A percentile compares a stretch with the other conserved stretches of the same genome.
Conservation (phyloP, 306 rosid species). For the Hippophae gyantsensis region DNA sequence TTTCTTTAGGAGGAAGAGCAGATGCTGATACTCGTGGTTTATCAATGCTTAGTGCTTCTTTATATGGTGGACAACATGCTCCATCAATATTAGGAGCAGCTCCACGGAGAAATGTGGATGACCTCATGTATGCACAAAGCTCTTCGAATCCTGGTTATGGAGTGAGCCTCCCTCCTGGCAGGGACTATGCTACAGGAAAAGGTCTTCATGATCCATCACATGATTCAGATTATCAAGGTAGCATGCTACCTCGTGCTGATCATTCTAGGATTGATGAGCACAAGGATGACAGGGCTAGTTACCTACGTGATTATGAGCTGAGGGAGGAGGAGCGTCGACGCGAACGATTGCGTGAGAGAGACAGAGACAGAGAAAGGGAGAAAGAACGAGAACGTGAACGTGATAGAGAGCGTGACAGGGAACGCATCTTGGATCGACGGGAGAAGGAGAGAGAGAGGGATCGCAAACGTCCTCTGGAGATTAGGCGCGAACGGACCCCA, state of each 20-base stretch:
- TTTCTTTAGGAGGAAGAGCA: slow-evolving; percentile 81
- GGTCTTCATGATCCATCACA: slow-evolving; percentile 66
- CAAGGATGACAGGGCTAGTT: slow-evolving; percentile 85
- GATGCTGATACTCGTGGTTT: slow-evolving; percentile 81
- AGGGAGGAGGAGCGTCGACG: slow-evolving; percentile 91
- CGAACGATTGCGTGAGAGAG: slow-evolving; percentile 85
- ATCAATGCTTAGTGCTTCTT: slow-evolving; percentile 63
- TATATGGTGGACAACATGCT: slow-evolving; percentile 73
- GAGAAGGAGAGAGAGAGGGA: slow-evolving; percentile 85
- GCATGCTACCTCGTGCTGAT: slow-evolving; percentile 41
- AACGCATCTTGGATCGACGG: slow-evolving; percentile 71
- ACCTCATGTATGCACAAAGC: slow-evolving; percentile 65
- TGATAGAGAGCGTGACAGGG: slow-evolving; percentile 65
- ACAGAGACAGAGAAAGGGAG: slow-evolving; percentile 85
- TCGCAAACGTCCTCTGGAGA: slow-evolving; percentile 66
- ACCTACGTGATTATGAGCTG: slow-evolving; percentile 83
- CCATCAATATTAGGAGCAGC: slow-evolving; percentile 96
- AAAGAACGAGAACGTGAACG: slow-evolving; percentile 27
- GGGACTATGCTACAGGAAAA: slow-evolving; percentile 91
- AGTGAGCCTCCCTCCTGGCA: slow-evolving; percentile 96
- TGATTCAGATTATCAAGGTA: slow-evolving; percentile 61
- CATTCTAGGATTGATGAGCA: slow-evolving; percentile 52
- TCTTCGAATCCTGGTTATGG: slow-evolving; percentile 97
- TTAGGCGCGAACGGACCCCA: slow-evolving; percentile 42
- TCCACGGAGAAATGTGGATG: slow-evolving; percentile 79